A percentile compares a stretch with the other conserved stretches of the same genome.
Conservation (phyloP, 2,329 filamentous ascomycete genomes). For the Botrytis fragariae region DNA sequence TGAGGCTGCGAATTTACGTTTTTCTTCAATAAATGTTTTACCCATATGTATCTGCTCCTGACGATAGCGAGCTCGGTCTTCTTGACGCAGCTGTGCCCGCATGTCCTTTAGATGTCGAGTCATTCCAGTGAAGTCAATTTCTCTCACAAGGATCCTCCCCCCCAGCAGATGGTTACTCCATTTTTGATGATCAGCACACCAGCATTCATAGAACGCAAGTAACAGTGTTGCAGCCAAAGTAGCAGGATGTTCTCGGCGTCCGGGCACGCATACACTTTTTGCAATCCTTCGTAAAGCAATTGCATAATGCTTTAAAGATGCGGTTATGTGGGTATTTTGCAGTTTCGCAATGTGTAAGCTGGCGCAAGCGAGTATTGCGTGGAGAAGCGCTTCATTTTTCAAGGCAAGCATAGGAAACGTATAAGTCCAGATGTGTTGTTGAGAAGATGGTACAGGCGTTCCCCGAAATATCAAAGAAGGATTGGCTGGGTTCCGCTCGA, state of each 20-base stretch:
- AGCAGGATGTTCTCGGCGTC: conserved; percentile 68
- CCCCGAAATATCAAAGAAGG: conserved; percentile 64
- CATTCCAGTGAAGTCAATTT: conserved; percentile 75
- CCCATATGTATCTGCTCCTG: conserved; percentile 16
- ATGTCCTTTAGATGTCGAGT: conserved; percentile 67
- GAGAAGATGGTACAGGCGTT: conserved; percentile 57
- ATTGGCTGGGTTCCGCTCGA: conserved; percentile 77
- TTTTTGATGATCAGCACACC: conserved; percentile 89
- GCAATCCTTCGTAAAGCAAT: conserved; percentile 77
- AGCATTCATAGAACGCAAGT: conserved; percentile 89
- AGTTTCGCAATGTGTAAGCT: conserved; percentile 86
- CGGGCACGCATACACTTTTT: conserved; percentile 67
- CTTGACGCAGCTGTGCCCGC: conserved; percentile 43
- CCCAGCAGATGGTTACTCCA: conserved; percentile 93
- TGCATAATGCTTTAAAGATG: conserved; percentile 89
- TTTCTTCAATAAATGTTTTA: conserved; percentile 23
- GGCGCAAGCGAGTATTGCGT: conserved; percentile 84
- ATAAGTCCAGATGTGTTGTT: conserved; percentile 67
- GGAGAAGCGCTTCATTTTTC: conserved; percentile 80
- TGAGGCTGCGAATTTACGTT: conserved; percentile 22
- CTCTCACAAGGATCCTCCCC: conserved; percentile 74
- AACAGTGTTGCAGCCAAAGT: conserved; percentile 87
- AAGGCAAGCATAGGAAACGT: conserved; percentile 81
- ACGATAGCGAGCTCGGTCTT: conserved; percentile 22
- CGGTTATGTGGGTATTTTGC: conserved; percentile 69